Evolutionary conservation across 2,329 filamentous ascomycete genomes (phyloP).

Genomic region (Penicillium capsulatum): DNA sequence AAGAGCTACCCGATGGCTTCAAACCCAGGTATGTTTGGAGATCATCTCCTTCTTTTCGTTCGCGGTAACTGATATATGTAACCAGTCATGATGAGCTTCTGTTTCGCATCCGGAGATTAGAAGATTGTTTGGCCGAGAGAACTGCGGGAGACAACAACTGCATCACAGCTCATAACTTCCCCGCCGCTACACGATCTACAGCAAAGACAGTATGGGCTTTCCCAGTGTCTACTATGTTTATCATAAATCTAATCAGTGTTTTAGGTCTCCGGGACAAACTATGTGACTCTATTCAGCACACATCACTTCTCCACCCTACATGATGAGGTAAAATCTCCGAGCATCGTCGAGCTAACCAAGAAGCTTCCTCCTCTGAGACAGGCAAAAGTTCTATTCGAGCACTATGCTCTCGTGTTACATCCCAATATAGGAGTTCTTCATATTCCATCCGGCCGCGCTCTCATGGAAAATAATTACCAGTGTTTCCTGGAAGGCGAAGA

Average conservation of each 20-base stretch:
- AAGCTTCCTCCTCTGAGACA: conserved; percentile 16
- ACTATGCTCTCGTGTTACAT: conserved; percentile 13
- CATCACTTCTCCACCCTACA: conserved; percentile 3
- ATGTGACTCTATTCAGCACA: conserved; percentile 13
- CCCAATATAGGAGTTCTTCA: conserved; percentile 18
- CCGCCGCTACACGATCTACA: neutral
- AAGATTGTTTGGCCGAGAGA: conserved; percentile 8
- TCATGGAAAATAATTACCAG: conserved; percentile 15
- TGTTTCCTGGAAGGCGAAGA: conserved; percentile 12
- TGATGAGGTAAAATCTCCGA: neutral
- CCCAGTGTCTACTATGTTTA: neutral
- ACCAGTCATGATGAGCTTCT: conserved; percentile 15
- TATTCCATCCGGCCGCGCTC: conserved; percentile 10
- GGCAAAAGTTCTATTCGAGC: conserved; percentile 12
- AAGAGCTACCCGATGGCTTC: neutral
- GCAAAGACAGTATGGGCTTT: neutral
- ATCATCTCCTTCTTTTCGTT: neutral
- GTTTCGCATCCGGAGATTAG: conserved; percentile 10
- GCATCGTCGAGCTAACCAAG: conserved; percentile 6
- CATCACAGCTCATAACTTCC: neutral
- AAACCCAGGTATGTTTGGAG: neutral
- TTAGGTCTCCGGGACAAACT: conserved; percentile 5
- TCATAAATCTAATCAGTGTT: conserved; percentile 3
- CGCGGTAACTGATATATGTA: conserved; percentile 2
- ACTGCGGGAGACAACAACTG: neutral